Conservation (phyloP, 208 protist species). For the Phytomonas sp. region DNA sequence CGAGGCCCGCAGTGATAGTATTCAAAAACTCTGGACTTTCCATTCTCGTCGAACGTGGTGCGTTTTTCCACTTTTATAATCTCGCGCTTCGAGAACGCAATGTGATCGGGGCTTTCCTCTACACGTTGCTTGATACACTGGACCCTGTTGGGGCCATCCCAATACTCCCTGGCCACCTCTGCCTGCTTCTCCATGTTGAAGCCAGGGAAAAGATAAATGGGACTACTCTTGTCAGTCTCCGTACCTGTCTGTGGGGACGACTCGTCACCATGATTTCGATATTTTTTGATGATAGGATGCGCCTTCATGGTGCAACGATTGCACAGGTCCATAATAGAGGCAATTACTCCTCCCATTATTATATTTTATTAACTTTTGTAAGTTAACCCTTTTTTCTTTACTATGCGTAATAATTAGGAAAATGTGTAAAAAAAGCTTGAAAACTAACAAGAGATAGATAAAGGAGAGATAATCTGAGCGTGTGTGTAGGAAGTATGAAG, state of each 20-base stretch:
- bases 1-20: conserved; percentile 40
- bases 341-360: neutral
- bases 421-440: conserved; percentile 1
- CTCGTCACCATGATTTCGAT: conserved; percentile 25
- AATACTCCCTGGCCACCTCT: conserved; percentile 23
- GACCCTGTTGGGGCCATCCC: conserved; percentile 26
- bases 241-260: conserved; percentile 21
- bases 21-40: conserved; percentile 23
- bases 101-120: conserved; percentile 11
- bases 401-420: neutral
- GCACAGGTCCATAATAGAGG: neutral
- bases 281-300: conserved; percentile 27
- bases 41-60: conserved; percentile 16
- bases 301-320: neutral
- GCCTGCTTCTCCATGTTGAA: conserved; percentile 27
- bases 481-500: neutral
- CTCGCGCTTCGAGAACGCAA: conserved; percentile 50
- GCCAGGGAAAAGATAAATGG: conserved; percentile 37
- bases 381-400: neutral
- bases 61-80: conserved; percentile 41
- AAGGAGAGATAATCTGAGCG: neutral
- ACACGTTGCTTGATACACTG: conserved; percentile 22
- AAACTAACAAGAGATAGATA: neutral
- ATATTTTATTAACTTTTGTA: neutral
- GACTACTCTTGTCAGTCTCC: conserved; percentile 20